Base-by-base conservation (phyloP, 306 rosid genomes). In the Lupinus albus region DNA sequence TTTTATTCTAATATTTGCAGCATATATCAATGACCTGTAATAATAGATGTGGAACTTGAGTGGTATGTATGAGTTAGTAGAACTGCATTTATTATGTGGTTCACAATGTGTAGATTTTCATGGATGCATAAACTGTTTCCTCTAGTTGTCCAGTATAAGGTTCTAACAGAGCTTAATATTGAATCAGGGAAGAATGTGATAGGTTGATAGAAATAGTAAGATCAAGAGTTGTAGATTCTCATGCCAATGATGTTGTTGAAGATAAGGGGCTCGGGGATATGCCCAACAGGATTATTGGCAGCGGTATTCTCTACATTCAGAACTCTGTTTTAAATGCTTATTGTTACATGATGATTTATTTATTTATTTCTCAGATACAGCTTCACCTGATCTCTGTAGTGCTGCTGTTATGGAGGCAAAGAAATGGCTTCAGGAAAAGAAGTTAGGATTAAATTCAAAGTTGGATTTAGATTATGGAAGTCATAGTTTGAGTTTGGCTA, bases 171-270 rank as follows among this genome's bases (percentile, higher is more conserved):
- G 59, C 28, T 52, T 76, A 14, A 11, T 59, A 51, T 74, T 81
- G 80, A 78, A 78, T 72, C 91, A 94, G 99, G 97, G 97, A 86
- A 67, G 99, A 94, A 81, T 80, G 86, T 74, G 87, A 82, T 52
- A 80, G 74, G 57, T 78, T 94, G 78, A 70, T 84, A 30, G 80
- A 80, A 69, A 86, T 90, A 63, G 82, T 90, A 70, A 83, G 82
- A 81, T 86, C 97, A 46, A 90, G 99, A 83, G 88, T 88, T 11
- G 79, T 88, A 59, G 92, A 84, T 46, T 71, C 72, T 75, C 76
- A 78, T 64, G 32, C 71, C 59, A 45, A 52, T 66, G 82, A 79
- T 63, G 83, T 46, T 52, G 82, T 46, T 8, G 79, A 77, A 58
- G 79, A 64, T 51, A 74, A 76, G 63, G 73, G 84, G 72, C 76